A percentile compares a stretch with the other conserved stretches of the same genome.
These are phyloP conservation scores for Aureobasidium sp. DNA, from an alignment of 2,329 filamentous ascomycete species.

Conservation along the genomic window DNA sequence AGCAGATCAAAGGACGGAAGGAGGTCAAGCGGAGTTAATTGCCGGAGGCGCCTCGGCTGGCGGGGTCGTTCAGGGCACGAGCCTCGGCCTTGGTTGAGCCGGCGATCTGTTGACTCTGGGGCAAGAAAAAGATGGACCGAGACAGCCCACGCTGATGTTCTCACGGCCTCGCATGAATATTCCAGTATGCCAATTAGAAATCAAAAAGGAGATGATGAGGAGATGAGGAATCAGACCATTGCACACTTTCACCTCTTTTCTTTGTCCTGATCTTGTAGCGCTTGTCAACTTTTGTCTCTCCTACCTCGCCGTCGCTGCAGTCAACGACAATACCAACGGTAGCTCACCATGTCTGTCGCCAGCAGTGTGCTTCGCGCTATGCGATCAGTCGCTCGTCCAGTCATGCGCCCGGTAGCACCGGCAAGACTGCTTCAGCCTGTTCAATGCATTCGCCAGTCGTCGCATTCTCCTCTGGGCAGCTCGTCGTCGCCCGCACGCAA, in stretches of 20 bases:
- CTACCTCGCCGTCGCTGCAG: neutral
- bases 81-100: neutral
- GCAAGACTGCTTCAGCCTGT: neutral
- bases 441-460: constrained; percentile 48
- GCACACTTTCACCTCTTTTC: neutral
- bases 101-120: neutral
- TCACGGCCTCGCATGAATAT: constrained; percentile 14
- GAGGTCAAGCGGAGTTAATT: neutral
- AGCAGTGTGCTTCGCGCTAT: neutral
- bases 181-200: constrained; percentile 10
- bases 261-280: neutral
- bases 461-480: constrained; percentile 72
- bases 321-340: neutral
- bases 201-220: neutral
- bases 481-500: constrained; percentile 53
- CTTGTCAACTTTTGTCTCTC: too few species aligned
- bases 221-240: neutral
- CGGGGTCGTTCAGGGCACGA: neutral
- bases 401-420: neutral
- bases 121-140: neutral
- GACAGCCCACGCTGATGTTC: neutral
- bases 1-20: neutral
- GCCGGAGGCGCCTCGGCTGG: neutral
- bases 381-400: neutral
- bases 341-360: neutral